Conservation (phyloP, 2,329 filamentous ascomycete species). For the Fusarium buharicum region DNA sequence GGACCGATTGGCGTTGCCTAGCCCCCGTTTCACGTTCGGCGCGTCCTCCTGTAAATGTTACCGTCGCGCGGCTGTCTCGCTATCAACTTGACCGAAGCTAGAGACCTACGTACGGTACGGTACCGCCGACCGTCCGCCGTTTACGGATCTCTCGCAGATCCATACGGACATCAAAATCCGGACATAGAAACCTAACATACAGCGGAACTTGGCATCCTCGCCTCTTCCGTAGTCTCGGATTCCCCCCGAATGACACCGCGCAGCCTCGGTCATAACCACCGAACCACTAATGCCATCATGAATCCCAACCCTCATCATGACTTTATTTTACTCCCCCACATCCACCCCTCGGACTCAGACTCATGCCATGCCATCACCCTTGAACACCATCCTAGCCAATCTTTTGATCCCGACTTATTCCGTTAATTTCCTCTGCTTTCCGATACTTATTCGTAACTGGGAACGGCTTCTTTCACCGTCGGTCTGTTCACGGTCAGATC, state of each 20-base stretch:
- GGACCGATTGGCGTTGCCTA: slow-evolving; percentile 34
- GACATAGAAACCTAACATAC: neutral
- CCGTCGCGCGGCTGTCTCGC: slow-evolving; percentile 3
- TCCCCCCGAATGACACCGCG: slow-evolving; percentile 16
- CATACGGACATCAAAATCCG: slow-evolving; percentile 34
- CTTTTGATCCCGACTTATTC: slow-evolving; percentile 34
- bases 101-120: neutral
- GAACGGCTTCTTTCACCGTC: slow-evolving; percentile 34
- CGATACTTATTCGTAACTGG: slow-evolving; percentile 27
- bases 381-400: slow-evolving; percentile 11
- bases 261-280: slow-evolving; percentile 4
- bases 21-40: slow-evolving; percentile 30
- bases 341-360: slow-evolving; percentile 7
- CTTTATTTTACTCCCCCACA: slow-evolving; percentile 12
- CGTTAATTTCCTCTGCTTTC: slow-evolving; percentile 23
- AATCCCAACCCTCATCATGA: slow-evolving; percentile 25
- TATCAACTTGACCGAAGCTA: neutral
- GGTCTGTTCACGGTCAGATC: slow-evolving; percentile 34
- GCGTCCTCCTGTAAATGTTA: slow-evolving; percentile 5
- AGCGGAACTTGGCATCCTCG: neutral
- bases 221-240: slow-evolving; percentile 21
- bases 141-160: slow-evolving; percentile 14
- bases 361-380: slow-evolving; percentile 8
- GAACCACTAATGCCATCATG: slow-evolving; percentile 18
- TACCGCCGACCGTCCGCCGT: slow-evolving; percentile 5